These are phyloP conservation scores for Acer yangbiense DNA, from an alignment of 345 rosid genomes.

Conservation along the genomic window DNA sequence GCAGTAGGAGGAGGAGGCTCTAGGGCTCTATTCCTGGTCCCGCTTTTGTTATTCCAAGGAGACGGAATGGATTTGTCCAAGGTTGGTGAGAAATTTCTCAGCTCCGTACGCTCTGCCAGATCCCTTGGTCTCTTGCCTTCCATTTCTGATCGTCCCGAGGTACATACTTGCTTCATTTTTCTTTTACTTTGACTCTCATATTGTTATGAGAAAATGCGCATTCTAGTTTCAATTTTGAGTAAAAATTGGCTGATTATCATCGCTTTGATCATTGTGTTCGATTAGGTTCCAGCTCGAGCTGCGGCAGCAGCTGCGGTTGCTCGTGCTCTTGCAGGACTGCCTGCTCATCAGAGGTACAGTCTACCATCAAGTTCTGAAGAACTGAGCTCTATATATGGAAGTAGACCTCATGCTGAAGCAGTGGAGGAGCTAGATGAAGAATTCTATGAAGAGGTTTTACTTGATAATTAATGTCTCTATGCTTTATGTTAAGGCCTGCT, in stretches of 20 bases:
- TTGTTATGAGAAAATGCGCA: background rate
- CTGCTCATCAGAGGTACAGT: slow-evolving; percentile 72
- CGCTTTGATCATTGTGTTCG: slow-evolving; percentile 14
- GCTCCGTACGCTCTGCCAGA: slow-evolving; percentile 93
- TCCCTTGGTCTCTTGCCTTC: slow-evolving; percentile 87
- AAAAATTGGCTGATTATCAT: slow-evolving; percentile 5
- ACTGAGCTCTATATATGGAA: slow-evolving; percentile 76
- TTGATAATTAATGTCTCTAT: background rate
- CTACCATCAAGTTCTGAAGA: slow-evolving; percentile 82
- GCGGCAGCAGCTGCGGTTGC: slow-evolving; percentile 99
- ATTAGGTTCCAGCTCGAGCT: slow-evolving; percentile 95
- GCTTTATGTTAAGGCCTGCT: background rate
- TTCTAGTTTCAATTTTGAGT: background rate
- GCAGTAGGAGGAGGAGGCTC: slow-evolving; percentile 66
- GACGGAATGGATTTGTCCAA: slow-evolving; percentile 91
- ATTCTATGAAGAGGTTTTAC: slow-evolving; percentile 76
- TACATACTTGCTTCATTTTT: slow-evolving; percentile 14
- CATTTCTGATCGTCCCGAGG: slow-evolving; percentile 88
- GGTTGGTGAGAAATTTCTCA: slow-evolving; percentile 86
- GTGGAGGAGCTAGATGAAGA: slow-evolving; percentile 77
- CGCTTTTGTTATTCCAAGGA: slow-evolving; percentile 76
- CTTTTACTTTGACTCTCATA: background rate
- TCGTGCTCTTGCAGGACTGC: slow-evolving; percentile 84
- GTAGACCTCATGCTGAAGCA: slow-evolving; percentile 51
- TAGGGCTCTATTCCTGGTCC: slow-evolving; percentile 81